Conservation (phyloP, 306 rosid genomes). For the Begonia fuchsioides region DNA sequence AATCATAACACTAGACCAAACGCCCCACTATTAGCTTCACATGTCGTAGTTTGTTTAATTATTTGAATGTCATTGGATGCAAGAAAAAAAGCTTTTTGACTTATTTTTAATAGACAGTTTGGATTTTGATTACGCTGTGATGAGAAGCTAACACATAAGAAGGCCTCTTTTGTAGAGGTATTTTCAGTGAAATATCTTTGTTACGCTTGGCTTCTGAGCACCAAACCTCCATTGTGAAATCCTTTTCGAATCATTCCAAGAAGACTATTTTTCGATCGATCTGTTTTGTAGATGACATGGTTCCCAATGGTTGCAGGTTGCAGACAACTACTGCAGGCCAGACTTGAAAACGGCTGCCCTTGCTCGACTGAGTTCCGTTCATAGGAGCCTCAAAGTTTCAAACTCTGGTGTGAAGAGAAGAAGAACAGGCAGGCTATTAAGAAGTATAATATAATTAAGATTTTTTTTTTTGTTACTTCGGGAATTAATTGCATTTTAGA, state of each 20-base stretch:
- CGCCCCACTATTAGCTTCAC: too few species aligned
- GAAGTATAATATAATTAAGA: too few species aligned
- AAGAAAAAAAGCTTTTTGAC: too few species aligned
- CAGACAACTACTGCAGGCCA: slow-evolving; percentile 45
- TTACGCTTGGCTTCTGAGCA: slow-evolving; percentile 93
- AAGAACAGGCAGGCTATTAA: slow-evolving; percentile 56
- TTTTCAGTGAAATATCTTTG: slow-evolving; percentile 48
- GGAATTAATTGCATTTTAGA: too few species aligned
- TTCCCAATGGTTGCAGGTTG: slow-evolving; percentile 21
- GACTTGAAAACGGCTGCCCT: slow-evolving; percentile 71
- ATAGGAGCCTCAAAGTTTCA: slow-evolving; percentile 54
- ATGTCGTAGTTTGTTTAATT: too few species aligned
- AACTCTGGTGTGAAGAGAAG: slow-evolving; percentile 78
- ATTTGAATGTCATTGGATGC: too few species aligned
- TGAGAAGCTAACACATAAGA: slow-evolving; percentile 51
- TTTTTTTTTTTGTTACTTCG: too few species aligned
- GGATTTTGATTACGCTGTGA: background rate
- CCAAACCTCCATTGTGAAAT: background rate
- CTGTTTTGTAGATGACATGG: too few species aligned
- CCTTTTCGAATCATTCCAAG: too few species aligned
- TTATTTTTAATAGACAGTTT: too few species aligned
- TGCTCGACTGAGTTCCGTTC: slow-evolving; percentile 52
- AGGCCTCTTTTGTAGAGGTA: slow-evolving; percentile 13
- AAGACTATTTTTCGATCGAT: too few species aligned
- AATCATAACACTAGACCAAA: too few species aligned